phyloP scores from a whole-genome alignment of 768 basidiomycete species.

The Suillus luteus region DNA sequence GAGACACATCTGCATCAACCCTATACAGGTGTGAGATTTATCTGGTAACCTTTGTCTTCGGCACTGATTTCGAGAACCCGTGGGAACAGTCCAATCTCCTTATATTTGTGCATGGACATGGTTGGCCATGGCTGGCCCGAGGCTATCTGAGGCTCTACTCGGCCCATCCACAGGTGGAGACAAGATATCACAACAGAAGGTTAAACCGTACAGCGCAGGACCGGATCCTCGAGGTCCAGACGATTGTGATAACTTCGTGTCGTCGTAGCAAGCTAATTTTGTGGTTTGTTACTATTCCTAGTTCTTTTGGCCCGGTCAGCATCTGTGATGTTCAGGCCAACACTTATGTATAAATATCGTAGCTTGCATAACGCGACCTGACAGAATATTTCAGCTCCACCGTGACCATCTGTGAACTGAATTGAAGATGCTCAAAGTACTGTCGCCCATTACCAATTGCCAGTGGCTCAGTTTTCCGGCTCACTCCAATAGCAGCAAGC shows the following conservation, averaged over 20 bases:
- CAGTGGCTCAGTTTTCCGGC: background rate
- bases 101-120: background rate
- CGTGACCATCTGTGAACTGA: background rate
- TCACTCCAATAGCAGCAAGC: background rate
- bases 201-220: background rate
- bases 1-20: conserved; percentile 8
- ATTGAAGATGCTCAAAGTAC: background rate
- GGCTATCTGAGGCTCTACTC: background rate
- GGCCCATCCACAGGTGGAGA: background rate
- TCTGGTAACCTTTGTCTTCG: conserved; percentile 7
- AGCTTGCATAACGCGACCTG: background rate
- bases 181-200: background rate
- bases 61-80: background rate
- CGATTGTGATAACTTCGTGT: background rate
- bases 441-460: background rate
- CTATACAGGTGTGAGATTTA: conserved; percentile 10
- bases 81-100: background rate
- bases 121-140: background rate
- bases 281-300: background rate
- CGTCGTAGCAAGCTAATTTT: background rate
- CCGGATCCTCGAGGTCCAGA: background rate
- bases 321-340: background rate
- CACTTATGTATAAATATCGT: background rate
- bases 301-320: background rate
- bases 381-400: background rate